Conservation (phyloP, 768 basidiomycete genomes). For the Agrocybe praecox region DNA sequence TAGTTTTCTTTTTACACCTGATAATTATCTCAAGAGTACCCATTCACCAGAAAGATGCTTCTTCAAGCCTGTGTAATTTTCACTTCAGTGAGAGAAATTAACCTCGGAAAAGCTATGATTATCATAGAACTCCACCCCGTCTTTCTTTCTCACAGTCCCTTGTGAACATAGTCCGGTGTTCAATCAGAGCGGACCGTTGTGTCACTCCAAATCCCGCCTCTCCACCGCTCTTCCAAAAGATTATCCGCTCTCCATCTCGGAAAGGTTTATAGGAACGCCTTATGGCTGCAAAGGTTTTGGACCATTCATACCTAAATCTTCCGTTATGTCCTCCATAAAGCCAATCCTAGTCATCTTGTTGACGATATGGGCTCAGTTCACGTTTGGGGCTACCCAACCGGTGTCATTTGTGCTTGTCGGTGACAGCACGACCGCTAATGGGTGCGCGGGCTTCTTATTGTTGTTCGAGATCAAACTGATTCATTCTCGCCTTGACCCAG, state of each 20-base stretch:
- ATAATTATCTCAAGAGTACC: too few relatives aligned
- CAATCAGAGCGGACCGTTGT: not conserved
- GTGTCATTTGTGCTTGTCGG: constrained; percentile 43
- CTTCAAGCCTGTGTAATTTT: too few relatives aligned
- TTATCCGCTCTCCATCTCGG: not conserved
- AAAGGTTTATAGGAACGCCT: not conserved
- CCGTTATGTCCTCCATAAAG: not conserved
- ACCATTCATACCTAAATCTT: not conserved
- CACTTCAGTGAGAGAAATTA: too few relatives aligned
- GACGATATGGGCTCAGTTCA: not conserved
- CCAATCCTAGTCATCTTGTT: not conserved
- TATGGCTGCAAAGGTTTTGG: not conserved
- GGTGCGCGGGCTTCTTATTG: constrained; percentile 16
- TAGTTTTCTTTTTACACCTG: too few relatives aligned
- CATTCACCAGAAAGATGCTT: too few relatives aligned
- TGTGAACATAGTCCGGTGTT: not conserved
- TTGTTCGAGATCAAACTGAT: not conserved
- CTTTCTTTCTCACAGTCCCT: not conserved
- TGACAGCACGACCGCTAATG: constrained; percentile 43
- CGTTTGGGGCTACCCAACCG: constrained; percentile 6
- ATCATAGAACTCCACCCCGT: too few relatives aligned
- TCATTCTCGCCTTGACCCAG: constrained; percentile 8
- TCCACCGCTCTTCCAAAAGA: not conserved
- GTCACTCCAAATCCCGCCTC: not conserved
- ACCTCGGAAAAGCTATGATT: too few relatives aligned